Percentiles rank a stretch among this genome's conserved stretches.
phyloP scores from a whole-genome alignment of 805 yeast species.

The Candida adriatica region DNA sequence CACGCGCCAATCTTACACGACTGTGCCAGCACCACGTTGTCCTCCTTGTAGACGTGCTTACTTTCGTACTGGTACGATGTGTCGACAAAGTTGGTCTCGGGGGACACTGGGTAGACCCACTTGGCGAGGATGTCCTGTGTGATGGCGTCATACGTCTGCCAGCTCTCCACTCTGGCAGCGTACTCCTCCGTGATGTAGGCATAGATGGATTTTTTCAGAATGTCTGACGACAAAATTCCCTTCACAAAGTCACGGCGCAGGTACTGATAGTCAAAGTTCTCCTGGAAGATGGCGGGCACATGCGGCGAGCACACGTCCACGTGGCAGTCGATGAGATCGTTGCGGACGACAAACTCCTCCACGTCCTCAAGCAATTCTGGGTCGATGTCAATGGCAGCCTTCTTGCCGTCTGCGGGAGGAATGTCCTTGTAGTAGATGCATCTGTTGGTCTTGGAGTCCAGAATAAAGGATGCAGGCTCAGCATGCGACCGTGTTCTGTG shows the following conservation, averaged over 20 bases:
- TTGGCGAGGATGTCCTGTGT: constrained; percentile 85
- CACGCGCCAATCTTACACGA: constrained; percentile 79
- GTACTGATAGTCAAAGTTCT: constrained; percentile 89
- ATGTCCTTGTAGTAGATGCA: constrained; percentile 82
- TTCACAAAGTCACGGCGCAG: constrained; percentile 82
- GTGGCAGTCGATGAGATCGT: constrained; percentile 93
- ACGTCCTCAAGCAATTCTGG: constrained; percentile 74
- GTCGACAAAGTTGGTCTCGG: constrained; percentile 72
- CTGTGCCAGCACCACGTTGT: constrained; percentile 83
- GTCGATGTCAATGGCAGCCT: constrained; percentile 56
- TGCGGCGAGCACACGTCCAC: constrained; percentile 93
- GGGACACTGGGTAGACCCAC: constrained; percentile 88
- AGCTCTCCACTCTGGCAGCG: constrained; percentile 92
- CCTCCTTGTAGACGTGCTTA: constrained; percentile 85
- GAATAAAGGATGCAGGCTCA: constrained; percentile 79
- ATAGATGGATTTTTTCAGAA: constrained; percentile 84
- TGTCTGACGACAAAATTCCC: constrained; percentile 86
- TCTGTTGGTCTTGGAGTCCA: constrained; percentile 66
- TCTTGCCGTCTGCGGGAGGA: constrained; percentile 41
- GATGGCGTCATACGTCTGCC: constrained; percentile 89
- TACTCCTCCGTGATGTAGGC: constrained; percentile 75
- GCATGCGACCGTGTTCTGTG: constrained; percentile 79
- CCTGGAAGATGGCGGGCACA: constrained; percentile 93
- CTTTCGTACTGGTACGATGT: constrained; percentile 76
- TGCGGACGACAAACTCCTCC: constrained; percentile 72